phyloP scores from a whole-genome alignment of 495 filamentous ascomycete genomes.

The Xylaria sp. region DNA sequence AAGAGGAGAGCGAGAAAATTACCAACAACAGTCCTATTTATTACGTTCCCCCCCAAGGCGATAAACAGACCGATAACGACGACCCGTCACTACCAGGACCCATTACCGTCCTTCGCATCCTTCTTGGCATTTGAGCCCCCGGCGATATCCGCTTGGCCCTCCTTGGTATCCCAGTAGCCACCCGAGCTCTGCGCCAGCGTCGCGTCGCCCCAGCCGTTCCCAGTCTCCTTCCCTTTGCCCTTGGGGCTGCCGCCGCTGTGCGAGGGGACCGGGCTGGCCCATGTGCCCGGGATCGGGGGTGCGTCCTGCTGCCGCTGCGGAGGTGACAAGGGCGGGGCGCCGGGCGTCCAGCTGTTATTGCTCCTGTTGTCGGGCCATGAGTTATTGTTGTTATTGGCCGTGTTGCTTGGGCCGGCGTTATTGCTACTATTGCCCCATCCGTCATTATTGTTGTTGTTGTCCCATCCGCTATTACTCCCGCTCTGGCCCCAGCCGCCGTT shows the following conservation, averaged over 20 bases:
- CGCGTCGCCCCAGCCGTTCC: conserved; percentile 2
- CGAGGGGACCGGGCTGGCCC: conserved; percentile 23
- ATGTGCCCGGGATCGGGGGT: conserved; percentile 23
- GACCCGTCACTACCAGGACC: conserved; percentile 25
- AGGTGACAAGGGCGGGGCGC: not conserved
- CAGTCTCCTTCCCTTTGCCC: not conserved
- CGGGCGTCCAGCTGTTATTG: conserved; percentile 2
- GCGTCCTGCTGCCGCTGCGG: not conserved
- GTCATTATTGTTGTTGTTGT: conserved; percentile 18
- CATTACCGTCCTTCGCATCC: not conserved
- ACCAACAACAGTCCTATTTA: too few species aligned
- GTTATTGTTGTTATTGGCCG: not conserved
- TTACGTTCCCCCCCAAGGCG: too few species aligned
- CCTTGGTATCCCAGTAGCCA: conserved; percentile 22
- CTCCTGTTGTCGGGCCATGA: conserved; percentile 8
- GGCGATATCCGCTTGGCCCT: conserved; percentile 18
- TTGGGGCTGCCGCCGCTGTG: conserved; percentile 6
- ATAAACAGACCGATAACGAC: not conserved
- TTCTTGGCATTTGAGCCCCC: not conserved
- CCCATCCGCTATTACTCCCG: conserved; percentile 2
- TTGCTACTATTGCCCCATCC: conserved; percentile 9
- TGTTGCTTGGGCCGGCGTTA: not conserved
- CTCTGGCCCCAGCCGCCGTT: conserved; percentile 12
- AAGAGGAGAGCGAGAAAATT: too few species aligned
- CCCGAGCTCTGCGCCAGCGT: conserved; percentile 24